Conservation (phyloP, 352 stramenopile genomes). For the Pythium sp. region DNA sequence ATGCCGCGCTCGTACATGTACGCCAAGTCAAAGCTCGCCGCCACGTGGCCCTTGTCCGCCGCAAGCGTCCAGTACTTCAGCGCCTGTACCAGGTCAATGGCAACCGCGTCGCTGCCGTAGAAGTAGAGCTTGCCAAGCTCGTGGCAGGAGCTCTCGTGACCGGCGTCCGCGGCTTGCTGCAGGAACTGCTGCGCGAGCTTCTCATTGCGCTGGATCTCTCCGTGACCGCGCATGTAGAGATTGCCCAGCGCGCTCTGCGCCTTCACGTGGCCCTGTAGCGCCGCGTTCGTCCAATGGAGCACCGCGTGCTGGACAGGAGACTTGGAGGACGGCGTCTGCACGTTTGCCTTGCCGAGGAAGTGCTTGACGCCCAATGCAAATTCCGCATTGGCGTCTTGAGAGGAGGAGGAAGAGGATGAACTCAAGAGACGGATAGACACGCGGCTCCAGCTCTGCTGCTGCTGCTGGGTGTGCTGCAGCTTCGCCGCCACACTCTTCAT, state of each 20-base stretch:
- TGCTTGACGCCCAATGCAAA: conserved; percentile 65
- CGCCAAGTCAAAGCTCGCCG: conserved; percentile 69
- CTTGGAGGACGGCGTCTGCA: conserved; percentile 23
- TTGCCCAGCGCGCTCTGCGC: conserved; percentile 69
- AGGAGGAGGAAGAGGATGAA: neutral
- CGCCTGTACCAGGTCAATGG: conserved; percentile 32
- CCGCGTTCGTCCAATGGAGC: conserved; percentile 77
- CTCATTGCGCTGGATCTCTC: conserved; percentile 42
- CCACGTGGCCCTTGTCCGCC: conserved; percentile 61
- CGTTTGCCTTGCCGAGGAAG: conserved; percentile 41
- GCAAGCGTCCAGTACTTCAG: conserved; percentile 67
- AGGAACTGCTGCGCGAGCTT: conserved; percentile 51
- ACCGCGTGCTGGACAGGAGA: conserved; percentile 48
- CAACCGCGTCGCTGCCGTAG: conserved; percentile 35
- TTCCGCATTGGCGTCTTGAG: conserved; percentile 32
- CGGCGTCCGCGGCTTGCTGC: conserved; percentile 58
- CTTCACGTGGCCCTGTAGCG: conserved; percentile 64
- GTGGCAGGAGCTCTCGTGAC: conserved; percentile 68
- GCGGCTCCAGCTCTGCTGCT: neutral
- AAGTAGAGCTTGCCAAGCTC: conserved; percentile 77
- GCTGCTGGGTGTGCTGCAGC: conserved; percentile 1
- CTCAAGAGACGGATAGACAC: neutral
- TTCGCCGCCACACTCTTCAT: conserved; percentile 2
- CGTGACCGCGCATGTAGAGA: conserved; percentile 65
- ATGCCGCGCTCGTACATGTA: conserved; percentile 74